Conservation (phyloP, 257 asterid species). For the Pogostemon cablin region DNA sequence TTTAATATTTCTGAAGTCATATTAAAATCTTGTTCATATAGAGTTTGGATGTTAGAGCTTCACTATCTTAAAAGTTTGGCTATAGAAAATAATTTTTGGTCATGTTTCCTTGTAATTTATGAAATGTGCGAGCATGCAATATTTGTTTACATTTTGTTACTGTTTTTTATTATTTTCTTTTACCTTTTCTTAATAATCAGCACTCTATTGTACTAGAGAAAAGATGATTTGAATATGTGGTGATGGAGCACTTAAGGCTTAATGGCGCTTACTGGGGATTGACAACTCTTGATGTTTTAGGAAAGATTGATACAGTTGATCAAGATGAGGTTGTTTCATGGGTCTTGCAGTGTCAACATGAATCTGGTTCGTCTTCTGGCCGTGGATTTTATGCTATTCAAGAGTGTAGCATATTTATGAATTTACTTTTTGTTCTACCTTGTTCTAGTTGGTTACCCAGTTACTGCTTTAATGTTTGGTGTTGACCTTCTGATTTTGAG, state of each 20-base stretch:
- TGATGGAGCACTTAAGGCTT: slow-evolving; percentile 85
- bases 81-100: neutral
- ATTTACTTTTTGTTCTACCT: neutral
- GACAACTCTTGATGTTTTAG: slow-evolving; percentile 80
- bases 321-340: slow-evolving; percentile 79
- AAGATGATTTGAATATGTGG: slow-evolving; percentile 80
- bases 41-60: no score
- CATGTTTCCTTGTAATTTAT: neutral
- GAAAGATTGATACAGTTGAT: slow-evolving; percentile 74
- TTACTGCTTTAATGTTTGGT: neutral
- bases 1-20: neutral
- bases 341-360: slow-evolving; percentile 91
- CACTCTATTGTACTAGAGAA: slow-evolving; percentile 48
- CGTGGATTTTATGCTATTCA: slow-evolving; percentile 11
- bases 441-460: slow-evolving; percentile 4
- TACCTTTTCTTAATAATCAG: slow-evolving; percentile 4
- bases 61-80: neutral
- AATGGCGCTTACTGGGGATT: slow-evolving; percentile 99
- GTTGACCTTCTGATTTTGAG: neutral
- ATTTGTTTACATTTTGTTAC: neutral
- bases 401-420: neutral
- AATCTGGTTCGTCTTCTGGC: slow-evolving; percentile 67
- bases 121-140: neutral
- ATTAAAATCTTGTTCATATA: no score
- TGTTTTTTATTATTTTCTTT: neutral